Evolutionary conservation across 2,329 filamentous ascomycete genomes (phyloP).

Genomic region (Phaeosphaeriaceae sp.): DNA sequence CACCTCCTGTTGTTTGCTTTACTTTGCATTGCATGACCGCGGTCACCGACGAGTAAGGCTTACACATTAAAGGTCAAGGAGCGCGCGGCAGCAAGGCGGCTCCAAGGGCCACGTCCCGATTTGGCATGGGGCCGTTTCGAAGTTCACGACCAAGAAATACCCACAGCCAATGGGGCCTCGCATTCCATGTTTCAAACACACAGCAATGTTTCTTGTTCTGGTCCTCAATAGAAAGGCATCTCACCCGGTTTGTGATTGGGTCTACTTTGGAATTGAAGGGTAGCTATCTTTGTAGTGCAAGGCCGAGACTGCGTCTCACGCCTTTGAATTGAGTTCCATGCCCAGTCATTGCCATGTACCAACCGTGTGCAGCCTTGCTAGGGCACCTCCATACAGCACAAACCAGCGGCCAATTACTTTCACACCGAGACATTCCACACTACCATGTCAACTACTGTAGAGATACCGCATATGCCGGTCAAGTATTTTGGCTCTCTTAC

Average conservation of each 20-base stretch:
- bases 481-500: neutral
- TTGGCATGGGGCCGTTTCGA: constrained; percentile 29
- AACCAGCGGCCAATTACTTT: too few relatives aligned
- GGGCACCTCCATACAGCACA: too few relatives aligned
- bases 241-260: too few relatives aligned
- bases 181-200: constrained; percentile 22
- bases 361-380: too few relatives aligned
- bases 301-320: too few relatives aligned
- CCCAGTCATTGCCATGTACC: too few relatives aligned
- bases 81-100: constrained; percentile 16
- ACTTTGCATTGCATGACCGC: neutral
- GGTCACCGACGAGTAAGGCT: neutral
- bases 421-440: too few relatives aligned
- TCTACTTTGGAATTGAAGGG: too few relatives aligned
- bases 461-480: neutral
- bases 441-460: neutral
- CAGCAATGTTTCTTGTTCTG: neutral
- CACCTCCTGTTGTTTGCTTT: neutral
- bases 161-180: constrained; percentile 22
- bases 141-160: constrained; percentile 21
- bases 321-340: too few relatives aligned
- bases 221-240: too few relatives aligned
- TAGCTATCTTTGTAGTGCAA: too few relatives aligned
- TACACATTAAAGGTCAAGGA: constrained; percentile 20
- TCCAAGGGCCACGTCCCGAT: constrained; percentile 9